phyloP scores from a whole-genome alignment of 140 eudicot species.

The Anethum foeniculum region DNA sequence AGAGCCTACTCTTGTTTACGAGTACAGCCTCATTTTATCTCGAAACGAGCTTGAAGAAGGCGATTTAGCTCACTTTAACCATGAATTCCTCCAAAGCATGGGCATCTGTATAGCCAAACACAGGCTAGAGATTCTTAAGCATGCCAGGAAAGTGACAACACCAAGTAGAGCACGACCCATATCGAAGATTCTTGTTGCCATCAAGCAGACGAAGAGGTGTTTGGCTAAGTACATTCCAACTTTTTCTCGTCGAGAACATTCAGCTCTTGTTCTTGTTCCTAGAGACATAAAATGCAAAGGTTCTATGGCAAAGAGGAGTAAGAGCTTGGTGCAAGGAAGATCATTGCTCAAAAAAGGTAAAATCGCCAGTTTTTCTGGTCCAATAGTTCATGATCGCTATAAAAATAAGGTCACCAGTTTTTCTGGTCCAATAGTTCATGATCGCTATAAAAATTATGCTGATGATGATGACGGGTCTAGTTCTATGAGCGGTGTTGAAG shows the following conservation, averaged over 20 bases:
- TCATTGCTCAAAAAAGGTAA: constrained; percentile 56
- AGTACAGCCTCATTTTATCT: constrained; percentile 57
- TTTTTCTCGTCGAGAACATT: constrained; percentile 41
- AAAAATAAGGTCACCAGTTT: constrained; percentile 27
- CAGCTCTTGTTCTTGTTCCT: constrained; percentile 51
- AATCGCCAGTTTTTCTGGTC: constrained; percentile 44
- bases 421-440: constrained; percentile 42
- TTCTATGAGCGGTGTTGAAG: constrained; percentile 28
- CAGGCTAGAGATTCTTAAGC: constrained; percentile 78
- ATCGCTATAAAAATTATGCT: constrained; percentile 23
- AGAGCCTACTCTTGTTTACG: constrained; percentile 63
- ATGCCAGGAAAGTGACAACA: constrained; percentile 36
- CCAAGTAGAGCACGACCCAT: constrained; percentile 35
- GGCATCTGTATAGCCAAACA: constrained; percentile 88
- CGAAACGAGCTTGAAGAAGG: constrained; percentile 83
- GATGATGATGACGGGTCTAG: constrained; percentile 34
- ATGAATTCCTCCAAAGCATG: constrained; percentile 90
- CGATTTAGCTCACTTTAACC: constrained; percentile 67
- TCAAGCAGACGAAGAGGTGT: constrained; percentile 51
- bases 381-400: constrained; percentile 33
- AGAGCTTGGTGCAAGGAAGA: constrained; percentile 27
- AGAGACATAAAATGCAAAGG: constrained; percentile 46
- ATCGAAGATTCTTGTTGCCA: constrained; percentile 40
- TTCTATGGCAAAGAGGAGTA: constrained; percentile 50
- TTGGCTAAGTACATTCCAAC: constrained; percentile 34